Base-by-base conservation (phyloP, 257 asterid genomes). In the Salvia rosmarinus region DNA sequence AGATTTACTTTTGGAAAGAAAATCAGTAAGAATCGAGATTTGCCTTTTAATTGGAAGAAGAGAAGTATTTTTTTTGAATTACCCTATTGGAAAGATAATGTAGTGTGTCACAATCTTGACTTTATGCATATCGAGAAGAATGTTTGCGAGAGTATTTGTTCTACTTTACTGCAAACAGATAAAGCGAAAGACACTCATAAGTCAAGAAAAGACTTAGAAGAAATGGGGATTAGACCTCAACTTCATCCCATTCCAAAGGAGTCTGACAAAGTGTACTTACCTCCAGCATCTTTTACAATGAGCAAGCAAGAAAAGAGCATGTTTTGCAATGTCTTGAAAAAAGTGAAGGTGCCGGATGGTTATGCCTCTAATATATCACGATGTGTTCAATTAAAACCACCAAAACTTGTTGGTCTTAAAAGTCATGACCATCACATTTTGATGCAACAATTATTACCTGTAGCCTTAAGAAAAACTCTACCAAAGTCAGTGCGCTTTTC, bases 61-160 rank as follows among this genome's bases (percentile, higher is more conserved):
- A n/a, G 32, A 28, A 47, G 59, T 4, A 66, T 66, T 9, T 66
- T 64, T 3, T 28, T 21, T 42, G 6, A 64, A 2, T 20, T 64
- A 13, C 55, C 55, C 4, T 64, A 64, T 13, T 66, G 71, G 71
- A 66, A 67, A 17, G 47, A 67, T 21, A 50, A 9, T 32, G 71
- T 47, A 17, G 2, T 47, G 10, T 34, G 71, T 2, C 10, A n/a
- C n/a, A n/a, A n/a, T n/a, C n/a, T n/a, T n/a, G n/a, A n/a, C n/a
- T 14, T 46, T 47, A 66, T 66, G 60, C 71, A 66, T 7, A 47
- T 47, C 2, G 71, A 66, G 44, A 66, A 66, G 13, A 66, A 66
- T 66, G 32, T 66, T 20, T 66, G 60, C 16, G 71, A 28, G 32
- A 66, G 71, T 5, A 47, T 66, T 2, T 47, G 58, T 46, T 12